Conservation (phyloP, 441 rosid genomes). For the Corymbia calophylla region DNA sequence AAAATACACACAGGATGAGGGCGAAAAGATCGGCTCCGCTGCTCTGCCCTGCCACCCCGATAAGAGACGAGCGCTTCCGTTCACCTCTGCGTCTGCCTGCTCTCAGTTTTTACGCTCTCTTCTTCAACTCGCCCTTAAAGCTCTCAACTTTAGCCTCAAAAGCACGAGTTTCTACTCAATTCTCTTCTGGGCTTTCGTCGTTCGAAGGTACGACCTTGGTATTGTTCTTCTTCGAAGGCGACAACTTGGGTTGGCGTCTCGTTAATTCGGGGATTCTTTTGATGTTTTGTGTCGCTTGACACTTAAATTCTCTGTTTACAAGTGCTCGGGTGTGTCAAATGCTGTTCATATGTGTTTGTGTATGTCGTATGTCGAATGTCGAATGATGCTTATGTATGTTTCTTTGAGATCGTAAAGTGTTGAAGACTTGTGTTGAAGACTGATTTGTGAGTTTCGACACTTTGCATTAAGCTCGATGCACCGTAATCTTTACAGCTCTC, state of each 20-base stretch:
- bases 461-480: no score
- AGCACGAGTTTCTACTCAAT: background rate
- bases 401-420: no score
- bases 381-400: no score
- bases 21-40: no score
- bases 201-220: background rate
- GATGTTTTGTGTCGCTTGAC: background rate
- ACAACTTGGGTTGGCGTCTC: background rate
- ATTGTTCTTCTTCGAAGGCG: background rate
- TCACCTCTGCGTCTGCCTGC: background rate
- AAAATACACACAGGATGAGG: no score
- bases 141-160: background rate
- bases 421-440: no score
- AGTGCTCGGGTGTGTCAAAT: no score
- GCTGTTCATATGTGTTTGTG: no score
- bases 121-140: background rate
- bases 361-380: no score
- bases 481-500: no score
- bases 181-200: background rate
- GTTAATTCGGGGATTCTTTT: background rate
- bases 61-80: slow-evolving; percentile 9
- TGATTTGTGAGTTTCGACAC: no score
- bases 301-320: no score
- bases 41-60: background rate
- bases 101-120: background rate